Conservation (phyloP, 2,329 filamentous ascomycete genomes). For the Colletotrichum tamarilloi region DNA sequence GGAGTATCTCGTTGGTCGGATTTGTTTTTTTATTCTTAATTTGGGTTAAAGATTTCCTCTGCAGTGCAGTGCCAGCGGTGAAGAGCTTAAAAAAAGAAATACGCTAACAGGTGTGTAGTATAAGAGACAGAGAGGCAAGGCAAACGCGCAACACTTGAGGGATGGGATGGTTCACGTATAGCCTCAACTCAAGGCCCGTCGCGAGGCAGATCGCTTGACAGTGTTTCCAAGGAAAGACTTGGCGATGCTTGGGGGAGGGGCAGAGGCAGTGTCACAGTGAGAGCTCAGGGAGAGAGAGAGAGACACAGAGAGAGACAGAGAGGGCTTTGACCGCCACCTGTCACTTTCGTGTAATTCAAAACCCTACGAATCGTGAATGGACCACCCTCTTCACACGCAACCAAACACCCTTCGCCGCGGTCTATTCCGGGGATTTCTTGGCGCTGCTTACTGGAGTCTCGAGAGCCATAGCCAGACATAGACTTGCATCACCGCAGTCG, state of each 20-base stretch:
- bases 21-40: neutral
- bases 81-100: neutral
- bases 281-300: too few relatives aligned
- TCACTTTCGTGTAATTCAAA: neutral
- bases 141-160: neutral
- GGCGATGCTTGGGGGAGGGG: slow-evolving; percentile 15
- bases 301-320: neutral
- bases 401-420: slow-evolving; percentile 20
- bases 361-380: neutral
- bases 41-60: neutral
- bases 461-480: neutral
- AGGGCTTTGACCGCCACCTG: slow-evolving; percentile 16
- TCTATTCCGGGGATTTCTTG: slow-evolving; percentile 33
- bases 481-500: slow-evolving; percentile 4
- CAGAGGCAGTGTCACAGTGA: too few relatives aligned
- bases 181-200: slow-evolving; percentile 28
- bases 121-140: neutral
- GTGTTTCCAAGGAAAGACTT: slow-evolving; percentile 33
- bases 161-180: slow-evolving; percentile 15
- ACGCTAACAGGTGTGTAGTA: neutral
- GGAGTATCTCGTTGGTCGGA: neutral
- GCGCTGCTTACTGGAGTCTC: neutral
- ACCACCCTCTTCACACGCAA: slow-evolving; percentile 1
- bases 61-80: neutral
- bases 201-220: slow-evolving; percentile 24